These are phyloP conservation scores for Brassica incana DNA, from an alignment of 345 rosid species.

Conservation along the genomic window DNA sequence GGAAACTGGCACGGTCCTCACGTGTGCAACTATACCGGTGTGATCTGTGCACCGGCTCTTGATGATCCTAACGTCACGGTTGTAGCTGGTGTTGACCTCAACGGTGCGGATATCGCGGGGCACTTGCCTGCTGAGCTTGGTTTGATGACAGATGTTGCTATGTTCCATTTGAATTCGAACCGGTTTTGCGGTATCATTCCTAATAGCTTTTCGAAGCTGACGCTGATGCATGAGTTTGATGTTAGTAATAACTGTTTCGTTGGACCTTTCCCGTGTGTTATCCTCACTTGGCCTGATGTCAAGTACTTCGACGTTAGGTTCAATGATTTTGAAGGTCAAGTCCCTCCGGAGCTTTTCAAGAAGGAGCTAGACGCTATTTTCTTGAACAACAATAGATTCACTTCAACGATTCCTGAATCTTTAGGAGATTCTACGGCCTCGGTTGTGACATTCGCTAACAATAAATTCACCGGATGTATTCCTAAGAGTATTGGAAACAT, in stretches of 20 bases:
- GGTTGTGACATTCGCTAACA: conserved; percentile 66
- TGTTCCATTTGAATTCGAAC: conserved; percentile 77
- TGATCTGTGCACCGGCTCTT: conserved; percentile 66
- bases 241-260: conserved; percentile 84
- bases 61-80: conserved; percentile 55
- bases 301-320: conserved; percentile 66
- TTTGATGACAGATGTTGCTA: conserved; percentile 57
- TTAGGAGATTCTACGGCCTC: conserved; percentile 65
- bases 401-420: conserved; percentile 59
- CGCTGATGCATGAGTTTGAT: conserved; percentile 73
- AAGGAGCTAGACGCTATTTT: conserved; percentile 64
- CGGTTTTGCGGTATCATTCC: conserved; percentile 89
- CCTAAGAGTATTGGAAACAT: conserved; percentile 67
- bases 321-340: conserved; percentile 73
- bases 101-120: conserved; percentile 82
- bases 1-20: conserved; percentile 71
- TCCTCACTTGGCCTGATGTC: conserved; percentile 54
- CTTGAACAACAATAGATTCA: conserved; percentile 78
- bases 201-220: conserved; percentile 49
- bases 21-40: conserved; percentile 79
- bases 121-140: conserved; percentile 75
- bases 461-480: conserved; percentile 71
- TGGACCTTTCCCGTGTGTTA: conserved; percentile 61
- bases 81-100: conserved; percentile 77
- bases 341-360: conserved; percentile 60